A percentile compares a stretch with the other conserved stretches of the same genome.
These are phyloP conservation scores for Cicer pinnatifidum DNA, from an alignment of 306 rosid species.

Conservation along the genomic window DNA sequence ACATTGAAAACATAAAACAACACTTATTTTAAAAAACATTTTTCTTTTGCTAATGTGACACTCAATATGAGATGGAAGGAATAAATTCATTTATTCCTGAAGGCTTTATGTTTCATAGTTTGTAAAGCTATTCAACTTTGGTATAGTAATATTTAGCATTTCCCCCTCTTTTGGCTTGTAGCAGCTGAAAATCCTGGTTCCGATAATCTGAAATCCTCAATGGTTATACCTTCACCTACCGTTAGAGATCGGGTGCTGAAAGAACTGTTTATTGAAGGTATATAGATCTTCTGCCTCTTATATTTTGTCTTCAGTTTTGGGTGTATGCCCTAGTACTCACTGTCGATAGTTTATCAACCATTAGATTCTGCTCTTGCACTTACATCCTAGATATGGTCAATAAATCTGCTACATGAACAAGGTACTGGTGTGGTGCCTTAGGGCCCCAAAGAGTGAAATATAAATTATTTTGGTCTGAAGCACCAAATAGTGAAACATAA, in stretches of 20 bases:
- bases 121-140: slow-evolving; percentile 37
- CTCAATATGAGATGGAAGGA: too few relatives aligned
- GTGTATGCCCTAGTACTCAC: slow-evolving; percentile 3
- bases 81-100: slow-evolving; percentile 26
- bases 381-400: slow-evolving; percentile 24
- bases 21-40: too few relatives aligned
- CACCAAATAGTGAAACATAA: not conserved
- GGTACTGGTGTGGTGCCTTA: slow-evolving; percentile 1
- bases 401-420: slow-evolving; percentile 25
- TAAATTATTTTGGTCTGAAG: slow-evolving; percentile 8
- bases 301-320: slow-evolving; percentile 43
- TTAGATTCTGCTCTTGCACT: slow-evolving; percentile 25
- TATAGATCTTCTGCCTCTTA: slow-evolving; percentile 36
- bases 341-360: slow-evolving; percentile 26
- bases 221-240: slow-evolving; percentile 83
- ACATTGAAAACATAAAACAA: too few relatives aligned
- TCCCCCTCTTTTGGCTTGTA: slow-evolving; percentile 44
- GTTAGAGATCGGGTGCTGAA: slow-evolving; percentile 87
- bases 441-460: slow-evolving; percentile 13
- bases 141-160: slow-evolving; percentile 17
- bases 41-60: too few relatives aligned
- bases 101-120: slow-evolving; percentile 45
- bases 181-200: slow-evolving; percentile 83
- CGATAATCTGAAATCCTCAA: slow-evolving; percentile 71
- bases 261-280: slow-evolving; percentile 93